Base-by-base conservation (phyloP, 2,329 filamentous ascomycete species). In the Clonostachys rhizophaga region DNA sequence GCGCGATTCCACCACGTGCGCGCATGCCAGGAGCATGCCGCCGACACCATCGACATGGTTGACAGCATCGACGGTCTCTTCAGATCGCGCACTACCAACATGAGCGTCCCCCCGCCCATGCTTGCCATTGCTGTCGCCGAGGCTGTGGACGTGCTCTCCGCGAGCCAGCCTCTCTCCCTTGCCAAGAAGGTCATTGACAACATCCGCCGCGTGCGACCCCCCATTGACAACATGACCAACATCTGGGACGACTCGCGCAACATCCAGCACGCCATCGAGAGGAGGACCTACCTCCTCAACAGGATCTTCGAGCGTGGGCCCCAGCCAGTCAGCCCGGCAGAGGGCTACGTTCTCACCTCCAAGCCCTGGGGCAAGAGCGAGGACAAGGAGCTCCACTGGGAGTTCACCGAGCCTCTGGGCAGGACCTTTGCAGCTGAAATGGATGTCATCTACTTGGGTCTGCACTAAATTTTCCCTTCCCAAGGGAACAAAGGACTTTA, bases 131-230 rank as follows among this genome's bases (percentile, higher is more conserved):
- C 78, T 6, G 74, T 86, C 20, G 68, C 83, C 34, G 75, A 82
- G 43, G 84, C 85, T 0, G 71, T 85, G 34, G 86, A 90, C 54
- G 78, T 87, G 2, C 69, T 88, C 47, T 80, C 80, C 12, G 78
- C 84, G 1, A 79, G 76, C 6, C 81, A 84, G 2, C 58, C 70
- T 1, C 60, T 84, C 7, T 63, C 70, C 0, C 69, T 75, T 12
- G 59, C 87, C 11, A 60, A 72, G 2, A 66, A 70, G 11, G 68
- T 79, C 24, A 71, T 86, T 36, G 71, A 77, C 10, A 71, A 75
- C 11, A 72, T 87, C 44, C 65, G 68, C 16, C 71, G 74, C 34
- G 78, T 77, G 1, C 63, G 80, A 35, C 68, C 71, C 8, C 72
- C 78, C 12, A 63, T 88, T 16, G 74, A 79, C 14, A 72, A 80